phyloP scores from a whole-genome alignment of 2,329 filamentous ascomycete species.

The Sporothrix variecibatus region DNA sequence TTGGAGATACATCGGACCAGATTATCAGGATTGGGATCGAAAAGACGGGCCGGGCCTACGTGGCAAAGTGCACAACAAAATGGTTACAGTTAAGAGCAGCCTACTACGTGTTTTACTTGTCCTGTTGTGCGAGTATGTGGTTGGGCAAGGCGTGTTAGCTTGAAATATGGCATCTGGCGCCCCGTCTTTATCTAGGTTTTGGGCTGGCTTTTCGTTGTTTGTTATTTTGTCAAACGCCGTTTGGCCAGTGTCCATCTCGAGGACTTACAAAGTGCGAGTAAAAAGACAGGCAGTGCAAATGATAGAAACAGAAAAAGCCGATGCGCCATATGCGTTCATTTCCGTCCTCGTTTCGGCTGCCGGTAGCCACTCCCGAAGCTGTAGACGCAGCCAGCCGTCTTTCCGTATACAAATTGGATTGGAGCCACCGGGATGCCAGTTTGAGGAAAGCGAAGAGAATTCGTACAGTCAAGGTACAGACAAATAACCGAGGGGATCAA shows the following conservation, averaged over 20 bases:
- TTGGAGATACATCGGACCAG: not conserved
- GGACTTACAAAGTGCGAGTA: not conserved
- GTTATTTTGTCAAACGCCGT: not conserved
- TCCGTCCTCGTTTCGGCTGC: not conserved
- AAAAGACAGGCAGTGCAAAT: not conserved
- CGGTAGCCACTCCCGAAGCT: conserved; percentile 9
- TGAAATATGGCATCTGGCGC: no score
- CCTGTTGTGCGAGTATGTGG: no score
- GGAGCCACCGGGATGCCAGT: not conserved
- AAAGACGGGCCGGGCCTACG: not conserved
- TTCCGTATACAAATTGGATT: not conserved
- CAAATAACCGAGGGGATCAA: not conserved
- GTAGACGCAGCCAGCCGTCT: not conserved
- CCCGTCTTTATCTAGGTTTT: not conserved
- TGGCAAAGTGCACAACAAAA: not conserved
- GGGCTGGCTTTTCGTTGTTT: not conserved
- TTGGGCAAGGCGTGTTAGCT: no score
- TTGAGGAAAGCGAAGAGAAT: not conserved
- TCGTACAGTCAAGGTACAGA: not conserved
- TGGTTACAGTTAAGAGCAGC: not conserved
- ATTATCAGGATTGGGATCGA: not conserved
- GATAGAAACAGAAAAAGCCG: not conserved
- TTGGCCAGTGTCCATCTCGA: not conserved
- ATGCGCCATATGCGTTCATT: not conserved
- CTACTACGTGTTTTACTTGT: no score